Conservation (phyloP, 2,329 filamentous ascomycete species). For the Exserohilum turcica region DNA sequence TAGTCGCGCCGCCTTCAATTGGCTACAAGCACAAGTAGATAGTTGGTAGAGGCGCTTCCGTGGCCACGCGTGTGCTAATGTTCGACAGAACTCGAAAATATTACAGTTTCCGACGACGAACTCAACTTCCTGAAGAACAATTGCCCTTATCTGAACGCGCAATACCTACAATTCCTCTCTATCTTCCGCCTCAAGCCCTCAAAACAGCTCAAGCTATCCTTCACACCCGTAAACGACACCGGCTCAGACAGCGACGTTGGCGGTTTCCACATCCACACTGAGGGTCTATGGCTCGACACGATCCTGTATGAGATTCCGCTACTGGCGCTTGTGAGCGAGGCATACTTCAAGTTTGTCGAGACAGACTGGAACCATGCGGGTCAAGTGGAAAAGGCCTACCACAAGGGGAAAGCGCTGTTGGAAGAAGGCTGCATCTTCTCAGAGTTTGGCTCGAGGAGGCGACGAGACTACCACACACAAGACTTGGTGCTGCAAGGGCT, state of each 20-base stretch:
- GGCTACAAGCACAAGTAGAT: conserved; percentile 82
- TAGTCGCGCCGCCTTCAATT: conserved; percentile 78
- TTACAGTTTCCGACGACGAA: conserved; percentile 79
- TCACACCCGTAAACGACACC: conserved; percentile 61
- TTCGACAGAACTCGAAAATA: conserved; percentile 73
- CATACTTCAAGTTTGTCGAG: conserved; percentile 97
- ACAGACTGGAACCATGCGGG: conserved; percentile 87
- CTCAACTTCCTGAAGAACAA: conserved; percentile 75
- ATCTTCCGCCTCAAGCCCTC: conserved; percentile 80
- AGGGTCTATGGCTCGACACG: conserved; percentile 88
- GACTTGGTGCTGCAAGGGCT: conserved; percentile 88
- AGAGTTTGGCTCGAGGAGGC: conserved; percentile 88
- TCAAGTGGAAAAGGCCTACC: conserved; percentile 82
- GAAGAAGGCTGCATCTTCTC: conserved; percentile 86
- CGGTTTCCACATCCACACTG: conserved; percentile 75
- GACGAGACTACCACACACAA: conserved; percentile 93
- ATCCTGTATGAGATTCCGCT: conserved; percentile 98
- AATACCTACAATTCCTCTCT: conserved; percentile 81
- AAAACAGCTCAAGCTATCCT: conserved; percentile 76
- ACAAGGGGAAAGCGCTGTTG: conserved; percentile 78
- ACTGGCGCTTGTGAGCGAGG: conserved; percentile 87
- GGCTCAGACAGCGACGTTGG: conserved; percentile 70
- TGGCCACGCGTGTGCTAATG: conserved; percentile 10
- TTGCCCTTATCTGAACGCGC: conserved; percentile 77
- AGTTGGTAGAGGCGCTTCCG: conserved; percentile 55